A percentile compares a stretch with the other conserved stretches of the same genome.
Conservation (phyloP, 495 filamentous ascomycete species). For the Neurospora cerealis region DNA sequence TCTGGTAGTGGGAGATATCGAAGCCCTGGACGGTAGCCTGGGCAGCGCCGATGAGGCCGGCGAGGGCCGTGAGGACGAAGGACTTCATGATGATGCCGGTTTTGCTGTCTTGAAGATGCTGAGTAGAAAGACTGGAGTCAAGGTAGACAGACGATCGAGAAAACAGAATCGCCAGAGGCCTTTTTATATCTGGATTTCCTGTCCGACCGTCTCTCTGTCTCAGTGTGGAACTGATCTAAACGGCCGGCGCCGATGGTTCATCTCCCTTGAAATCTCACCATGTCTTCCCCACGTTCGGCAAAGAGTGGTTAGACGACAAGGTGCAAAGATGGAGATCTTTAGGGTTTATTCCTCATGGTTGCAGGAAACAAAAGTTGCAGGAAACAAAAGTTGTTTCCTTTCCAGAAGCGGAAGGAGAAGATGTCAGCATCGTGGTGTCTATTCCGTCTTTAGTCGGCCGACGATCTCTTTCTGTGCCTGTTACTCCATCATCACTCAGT, state of each 20-base stretch:
- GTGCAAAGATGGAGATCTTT: not conserved
- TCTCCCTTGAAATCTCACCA: not conserved
- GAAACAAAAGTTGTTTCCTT: not conserved
- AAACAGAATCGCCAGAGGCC: not conserved
- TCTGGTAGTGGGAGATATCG: constrained; percentile 54
- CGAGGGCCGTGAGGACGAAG: not conserved
- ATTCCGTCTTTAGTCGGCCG: not conserved
- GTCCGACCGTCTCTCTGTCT: not conserved
- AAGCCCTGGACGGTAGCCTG: constrained; percentile 49
- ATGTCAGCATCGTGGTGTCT: not conserved
- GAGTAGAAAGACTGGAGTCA: not conserved
- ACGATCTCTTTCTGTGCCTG: not conserved
- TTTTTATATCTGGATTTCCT: not conserved
- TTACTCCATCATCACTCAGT: not conserved
- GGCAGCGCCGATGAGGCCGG: constrained; percentile 13
- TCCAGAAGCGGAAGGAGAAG: not conserved
- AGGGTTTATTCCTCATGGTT: not conserved
- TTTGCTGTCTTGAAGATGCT: not conserved
- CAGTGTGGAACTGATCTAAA: not conserved
- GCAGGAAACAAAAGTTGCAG: not conserved
- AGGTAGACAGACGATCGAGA: not conserved
- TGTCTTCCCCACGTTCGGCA: not conserved
- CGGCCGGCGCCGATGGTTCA: not conserved
- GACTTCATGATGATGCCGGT: not conserved
- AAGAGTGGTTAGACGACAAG: not conserved